Evolutionary conservation across 2,329 filamentous ascomycete species (phyloP).

Genomic region (Colletotrichum sojae): DNA sequence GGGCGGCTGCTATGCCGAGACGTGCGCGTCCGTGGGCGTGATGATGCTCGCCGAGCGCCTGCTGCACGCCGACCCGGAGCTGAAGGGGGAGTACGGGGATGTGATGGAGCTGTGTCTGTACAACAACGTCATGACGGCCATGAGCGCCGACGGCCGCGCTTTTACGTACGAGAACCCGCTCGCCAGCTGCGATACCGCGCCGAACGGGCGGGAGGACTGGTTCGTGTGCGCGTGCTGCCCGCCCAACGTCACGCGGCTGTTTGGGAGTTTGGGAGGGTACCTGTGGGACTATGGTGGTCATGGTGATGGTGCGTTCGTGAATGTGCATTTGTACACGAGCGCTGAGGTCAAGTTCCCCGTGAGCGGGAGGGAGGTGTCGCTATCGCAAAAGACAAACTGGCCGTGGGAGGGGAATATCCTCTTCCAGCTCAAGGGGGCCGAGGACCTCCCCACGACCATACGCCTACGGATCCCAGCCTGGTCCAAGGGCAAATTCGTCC

Average conservation of each 20-base stretch:
- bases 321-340: constrained; percentile 70
- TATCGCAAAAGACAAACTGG: constrained; percentile 68
- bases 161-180: constrained; percentile 76
- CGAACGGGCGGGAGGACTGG: constrained; percentile 68
- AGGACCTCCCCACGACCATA: constrained; percentile 54
- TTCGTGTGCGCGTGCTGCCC: constrained; percentile 74
- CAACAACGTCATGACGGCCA: constrained; percentile 71
- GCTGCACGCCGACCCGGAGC: constrained; percentile 61
- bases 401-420: constrained; percentile 68
- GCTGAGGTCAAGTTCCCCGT: constrained; percentile 59
- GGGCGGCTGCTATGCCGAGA: constrained; percentile 74
- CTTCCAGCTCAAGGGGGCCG: constrained; percentile 55
- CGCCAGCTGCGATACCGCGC: constrained; percentile 64
- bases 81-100: constrained; percentile 68
- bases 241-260: constrained; percentile 69
- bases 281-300: constrained; percentile 61
- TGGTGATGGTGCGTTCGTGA: constrained; percentile 53
- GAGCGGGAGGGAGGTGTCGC: constrained; percentile 50
- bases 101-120: constrained; percentile 74
- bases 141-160: constrained; percentile 67
- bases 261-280: constrained; percentile 71
- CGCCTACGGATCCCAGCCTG: constrained; percentile 69
- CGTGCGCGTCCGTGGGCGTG: constrained; percentile 71
- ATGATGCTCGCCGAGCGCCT: constrained; percentile 73
- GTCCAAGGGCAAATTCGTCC: constrained; percentile 53